Base-by-base conservation (phyloP, 2,329 filamentous ascomycete species). In the Diplodia sapinea region DNA sequence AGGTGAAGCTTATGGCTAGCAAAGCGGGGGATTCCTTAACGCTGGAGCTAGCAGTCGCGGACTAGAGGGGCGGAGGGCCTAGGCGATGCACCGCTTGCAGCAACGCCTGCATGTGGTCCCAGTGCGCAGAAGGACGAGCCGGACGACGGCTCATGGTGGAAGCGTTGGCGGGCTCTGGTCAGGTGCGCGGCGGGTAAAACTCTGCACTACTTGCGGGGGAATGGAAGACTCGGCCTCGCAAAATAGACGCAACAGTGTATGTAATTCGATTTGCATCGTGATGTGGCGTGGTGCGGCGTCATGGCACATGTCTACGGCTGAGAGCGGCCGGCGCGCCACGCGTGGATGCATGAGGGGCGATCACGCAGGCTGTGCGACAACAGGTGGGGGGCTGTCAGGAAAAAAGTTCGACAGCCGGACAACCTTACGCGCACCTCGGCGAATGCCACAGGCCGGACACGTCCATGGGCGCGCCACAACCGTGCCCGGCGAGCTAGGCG, bases 331-430 rank as follows among this genome's bases (percentile, higher is more conserved):
- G n/a, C 43, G 23, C 23, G 47, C 43, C 59, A 51, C 59, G 59
- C 43, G 43, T 51, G 59, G 57, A 63, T 63, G 47, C 59, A 51
- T 50, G 57, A 23, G 59, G 59, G 59, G 47, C 59, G 59, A 63
- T 63, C 59, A 51, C n/a, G 59, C 59, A 63, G 43, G 6, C 17
- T 50, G 59, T 63, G 59, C 59, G 17, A 63, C 43, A 33, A 5
- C 8, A 33, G 3, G 31, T 33, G 31, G 31, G 59, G 59, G 59
- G 47, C 13, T 38, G 47, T 11, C 26, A 51, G 15, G 26, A 47
- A n/a, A 20, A n/a, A n/a, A 12, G 38, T 26, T 31, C n/a, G 40
- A 26, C 26, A 4, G 26, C 26, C 26, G 26, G 26, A 26, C 26
- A 26, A 26, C 23, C 23, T 3, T 26, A 26, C 38, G 23, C 56